phyloP scores from a whole-genome alignment of 495 filamentous ascomycete genomes.

The Aspergillus biplanus region DNA sequence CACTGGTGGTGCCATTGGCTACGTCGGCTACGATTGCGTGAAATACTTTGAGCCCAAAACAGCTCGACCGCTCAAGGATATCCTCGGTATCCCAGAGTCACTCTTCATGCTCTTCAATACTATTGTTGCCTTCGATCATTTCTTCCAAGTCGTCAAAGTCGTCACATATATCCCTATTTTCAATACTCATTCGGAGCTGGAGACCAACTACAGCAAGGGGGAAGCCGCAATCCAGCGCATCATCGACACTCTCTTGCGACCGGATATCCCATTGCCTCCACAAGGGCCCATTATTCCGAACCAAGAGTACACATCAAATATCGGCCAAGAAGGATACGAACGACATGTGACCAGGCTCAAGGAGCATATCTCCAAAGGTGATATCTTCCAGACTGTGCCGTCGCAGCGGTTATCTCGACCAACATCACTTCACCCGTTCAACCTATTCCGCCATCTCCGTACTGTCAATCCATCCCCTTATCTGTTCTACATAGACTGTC shows the following conservation, averaged over 20 bases:
- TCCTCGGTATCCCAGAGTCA: constrained; percentile 85
- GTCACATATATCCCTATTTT: constrained; percentile 78
- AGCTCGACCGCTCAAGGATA: constrained; percentile 80
- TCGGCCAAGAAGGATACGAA: constrained; percentile 87
- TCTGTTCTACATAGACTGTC: constrained; percentile 92
- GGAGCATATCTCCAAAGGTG: constrained; percentile 82
- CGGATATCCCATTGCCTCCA: constrained; percentile 75
- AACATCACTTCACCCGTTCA: constrained; percentile 91
- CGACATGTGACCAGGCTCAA: constrained; percentile 79
- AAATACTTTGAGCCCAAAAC: constrained; percentile 97
- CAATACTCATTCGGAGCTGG: constrained; percentile 53
- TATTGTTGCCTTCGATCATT: constrained; percentile 92
- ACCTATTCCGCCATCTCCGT: constrained; percentile 95
- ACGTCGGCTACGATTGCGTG: constrained; percentile 96
- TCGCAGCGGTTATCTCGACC: constrained; percentile 90
- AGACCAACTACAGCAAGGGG: constrained; percentile 66
- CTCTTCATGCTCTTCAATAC: constrained; percentile 99
- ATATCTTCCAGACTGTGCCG: constrained; percentile 97
- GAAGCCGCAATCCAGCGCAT: constrained; percentile 63
- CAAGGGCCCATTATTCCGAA: constrained; percentile 71
- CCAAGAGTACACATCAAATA: constrained; percentile 89
- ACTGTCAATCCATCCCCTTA: constrained; percentile 96
- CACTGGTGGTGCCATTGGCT: constrained; percentile 91
- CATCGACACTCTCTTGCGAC: constrained; percentile 68
- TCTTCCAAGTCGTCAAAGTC: constrained; percentile 88